phyloP scores from a whole-genome alignment of 306 rosid species.

The Oxytropis ochrocephala region DNA sequence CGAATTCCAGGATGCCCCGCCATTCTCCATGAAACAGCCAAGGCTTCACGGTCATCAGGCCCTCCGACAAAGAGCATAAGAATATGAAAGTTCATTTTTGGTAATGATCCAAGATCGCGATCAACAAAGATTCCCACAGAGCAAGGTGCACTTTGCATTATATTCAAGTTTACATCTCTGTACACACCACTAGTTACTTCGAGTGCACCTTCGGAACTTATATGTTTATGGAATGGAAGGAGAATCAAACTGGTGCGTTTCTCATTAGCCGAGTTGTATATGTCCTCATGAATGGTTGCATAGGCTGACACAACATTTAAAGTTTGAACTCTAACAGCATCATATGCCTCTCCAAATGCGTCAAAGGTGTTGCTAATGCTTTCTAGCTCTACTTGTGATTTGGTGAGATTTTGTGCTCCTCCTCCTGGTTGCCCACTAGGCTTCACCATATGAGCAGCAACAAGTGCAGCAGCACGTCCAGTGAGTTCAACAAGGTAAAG shows the following conservation, averaged over 20 bases:
- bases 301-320: slow-evolving; percentile 21
- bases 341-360: slow-evolving; percentile 4
- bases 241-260: slow-evolving; percentile 18
- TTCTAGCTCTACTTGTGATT: slow-evolving; percentile 23
- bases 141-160: slow-evolving; percentile 26
- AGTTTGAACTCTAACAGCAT: slow-evolving; percentile 22
- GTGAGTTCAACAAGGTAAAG: slow-evolving; percentile 31
- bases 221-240: slow-evolving; percentile 32
- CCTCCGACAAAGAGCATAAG: slow-evolving; percentile 37
- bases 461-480: slow-evolving; percentile 26
- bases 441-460: slow-evolving; percentile 21
- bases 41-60: slow-evolving; percentile 58
- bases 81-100: background rate
- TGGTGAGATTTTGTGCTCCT: slow-evolving; percentile 15
- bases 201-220: background rate
- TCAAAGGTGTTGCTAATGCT: slow-evolving; percentile 10
- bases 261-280: slow-evolving; percentile 18
- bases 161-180: slow-evolving; percentile 18
- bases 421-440: background rate
- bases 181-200: slow-evolving; percentile 2
- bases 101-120: background rate
- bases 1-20: slow-evolving; percentile 22
- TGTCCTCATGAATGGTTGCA: slow-evolving; percentile 33
- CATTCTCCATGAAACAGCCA: slow-evolving; percentile 52
- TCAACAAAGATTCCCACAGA: slow-evolving; percentile 36